A percentile compares a stretch with the other conserved stretches of the same genome.
These are phyloP conservation scores for Diaporthe amygdali DNA, from an alignment of 2,329 filamentous ascomycete genomes.

Conservation along the genomic window DNA sequence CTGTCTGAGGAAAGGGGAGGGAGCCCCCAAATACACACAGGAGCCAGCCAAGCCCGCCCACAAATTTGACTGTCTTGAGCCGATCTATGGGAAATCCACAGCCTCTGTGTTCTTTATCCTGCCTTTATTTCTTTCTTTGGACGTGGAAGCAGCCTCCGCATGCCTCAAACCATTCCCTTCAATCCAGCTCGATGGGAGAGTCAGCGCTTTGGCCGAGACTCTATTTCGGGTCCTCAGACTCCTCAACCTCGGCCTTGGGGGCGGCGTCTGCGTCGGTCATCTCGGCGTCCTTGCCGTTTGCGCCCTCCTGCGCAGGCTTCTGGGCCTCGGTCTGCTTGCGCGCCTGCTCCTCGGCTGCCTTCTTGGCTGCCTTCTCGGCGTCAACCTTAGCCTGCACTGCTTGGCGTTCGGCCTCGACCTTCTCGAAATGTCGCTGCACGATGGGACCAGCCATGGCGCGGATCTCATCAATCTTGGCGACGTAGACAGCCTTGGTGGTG, in stretches of 20 bases:
- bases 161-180: background rate
- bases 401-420: conserved; percentile 85
- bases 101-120: background rate
- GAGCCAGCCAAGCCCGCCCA: background rate
- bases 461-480: conserved; percentile 96
- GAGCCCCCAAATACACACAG: background rate
- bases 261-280: conserved; percentile 65
- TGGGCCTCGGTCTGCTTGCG: conserved; percentile 58
- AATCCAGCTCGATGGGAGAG: background rate
- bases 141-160: background rate
- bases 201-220: background rate
- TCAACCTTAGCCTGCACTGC: conserved; percentile 78
- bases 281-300: conserved; percentile 57
- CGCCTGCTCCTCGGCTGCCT: conserved; percentile 62
- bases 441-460: conserved; percentile 89
- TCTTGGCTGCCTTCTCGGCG: conserved; percentile 78
- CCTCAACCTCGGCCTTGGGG: conserved; percentile 56
- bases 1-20: background rate
- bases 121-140: background rate
- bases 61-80: background rate
- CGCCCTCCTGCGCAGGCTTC: conserved; percentile 48
- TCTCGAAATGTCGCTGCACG: conserved; percentile 93
- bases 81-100: conserved; percentile 8
- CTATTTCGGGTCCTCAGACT: conserved; percentile 40
- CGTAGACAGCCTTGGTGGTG: conserved; percentile 89